Evolutionary conservation across 371 early-diverging fungal genomes (phyloP).

Genomic region (Parasitella parasitica): DNA sequence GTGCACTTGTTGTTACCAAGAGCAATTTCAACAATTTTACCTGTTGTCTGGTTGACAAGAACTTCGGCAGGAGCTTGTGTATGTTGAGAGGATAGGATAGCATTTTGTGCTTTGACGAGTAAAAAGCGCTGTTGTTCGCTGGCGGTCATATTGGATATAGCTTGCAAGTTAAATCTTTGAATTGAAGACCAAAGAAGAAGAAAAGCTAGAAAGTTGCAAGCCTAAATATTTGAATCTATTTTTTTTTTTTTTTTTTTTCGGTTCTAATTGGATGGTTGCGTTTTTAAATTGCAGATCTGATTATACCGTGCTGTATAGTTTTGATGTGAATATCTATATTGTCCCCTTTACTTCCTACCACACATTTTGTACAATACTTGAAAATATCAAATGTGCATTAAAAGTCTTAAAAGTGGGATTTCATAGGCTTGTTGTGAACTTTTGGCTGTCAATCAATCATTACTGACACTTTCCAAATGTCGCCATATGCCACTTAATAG

Average conservation of each 20-base stretch:
- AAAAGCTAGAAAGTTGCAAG: not conserved
- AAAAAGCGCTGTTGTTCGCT: constrained; percentile 21
- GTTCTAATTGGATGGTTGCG: not conserved
- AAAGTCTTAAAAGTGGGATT: not conserved
- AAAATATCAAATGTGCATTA: not conserved
- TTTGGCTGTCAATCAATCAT: no score
- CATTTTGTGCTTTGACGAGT: constrained; percentile 39
- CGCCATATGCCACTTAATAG: no score
- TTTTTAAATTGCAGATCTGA: not conserved
- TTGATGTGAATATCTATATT: not conserved
- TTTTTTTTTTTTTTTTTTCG: not conserved
- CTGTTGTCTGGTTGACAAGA: constrained; percentile 49
- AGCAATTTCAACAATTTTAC: constrained; percentile 53
- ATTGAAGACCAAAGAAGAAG: not conserved
- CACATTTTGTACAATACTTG: not conserved
- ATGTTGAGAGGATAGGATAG: constrained; percentile 46
- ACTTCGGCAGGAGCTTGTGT: constrained; percentile 43
- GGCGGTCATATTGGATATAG: constrained; percentile 3
- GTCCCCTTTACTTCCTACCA: not conserved
- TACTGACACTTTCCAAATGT: no score
- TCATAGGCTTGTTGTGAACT: not conserved
- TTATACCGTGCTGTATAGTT: not conserved
- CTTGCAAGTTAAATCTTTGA: not conserved
- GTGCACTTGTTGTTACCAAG: constrained; percentile 4
- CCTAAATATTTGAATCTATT: not conserved